Evolutionary conservation across 1,284 basidiomycete genomes (phyloP), one percentile per base, ranked within the genome.

Genomic region (Neonothopanus nambi): DNA sequence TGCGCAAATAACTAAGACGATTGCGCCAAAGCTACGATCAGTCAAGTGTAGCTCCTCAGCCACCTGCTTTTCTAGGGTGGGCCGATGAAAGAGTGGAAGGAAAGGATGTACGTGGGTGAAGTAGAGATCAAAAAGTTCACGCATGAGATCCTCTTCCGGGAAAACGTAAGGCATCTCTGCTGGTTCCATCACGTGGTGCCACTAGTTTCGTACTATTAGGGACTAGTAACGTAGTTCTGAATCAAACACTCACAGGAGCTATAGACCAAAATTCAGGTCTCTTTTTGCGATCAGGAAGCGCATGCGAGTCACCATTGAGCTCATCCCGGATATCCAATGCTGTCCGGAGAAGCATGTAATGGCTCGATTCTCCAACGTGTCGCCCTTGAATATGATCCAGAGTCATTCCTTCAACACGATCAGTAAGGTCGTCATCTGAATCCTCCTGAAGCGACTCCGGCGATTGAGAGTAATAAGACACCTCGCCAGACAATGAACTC

Each of bases 1-100:
- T 15, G 80, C 78, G 56, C 78, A 79, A 0, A 82, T 66, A 54
- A 76, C 65, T 24, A 81, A 61, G 50, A 76, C 74, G 4, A 80
- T 71, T 44, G 70, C 69, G 12, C 71, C 73, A 61, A 81, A 82
- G 3, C 68, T 65, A 18, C 58, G 54, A 55, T 78, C 72, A 3
- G 62, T 69, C 20, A 68, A 61, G 60, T 77, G 72, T 30, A 75
- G 57, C 3, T 69, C 68, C 12, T 68, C 66, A 18, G 63, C 61
- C 35, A 77, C 69, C 30, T 73, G 65, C 8, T 65, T 59, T 40
- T 74, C 67, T 58, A 82, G 81, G 12, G 75, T 69, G 24, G 70
- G 67, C 2, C 70, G 68, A 61, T 81, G 80, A 12, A 83, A 62
- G 5, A 81, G 61, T 3, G 77, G 75, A 33, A 72, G 65, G 49